Base-by-base conservation (phyloP, 2,329 filamentous ascomycete genomes). In the Colletotrichum godetiae region DNA sequence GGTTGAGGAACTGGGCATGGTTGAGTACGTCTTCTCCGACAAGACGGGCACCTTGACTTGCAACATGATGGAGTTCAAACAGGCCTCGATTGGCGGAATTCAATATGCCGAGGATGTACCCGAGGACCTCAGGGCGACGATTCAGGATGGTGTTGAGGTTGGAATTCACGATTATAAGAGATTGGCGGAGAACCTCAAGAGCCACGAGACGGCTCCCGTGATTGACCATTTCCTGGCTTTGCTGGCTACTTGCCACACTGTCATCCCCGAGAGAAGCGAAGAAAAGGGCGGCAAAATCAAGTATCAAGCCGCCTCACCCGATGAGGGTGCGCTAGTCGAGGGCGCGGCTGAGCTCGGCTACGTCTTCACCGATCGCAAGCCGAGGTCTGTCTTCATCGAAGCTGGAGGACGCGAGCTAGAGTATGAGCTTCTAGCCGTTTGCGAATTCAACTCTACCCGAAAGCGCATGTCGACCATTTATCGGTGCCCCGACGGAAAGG, bases 401-500 rank as follows among this genome's bases (percentile, higher is more conserved):
- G 92, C 93, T 1, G 89, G 90, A 52, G 95, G 93, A 1, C 85
- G 90, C 77, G 89, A 94, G 76, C 87, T 90, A 56, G 93, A 98
- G 81, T 99, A 97, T 81, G 94, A 98, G 81, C 88, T 99, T 52
- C 86, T 99, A 72, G 96, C 96, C 2, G 95, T 99, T n/a, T 98
- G 96, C 82, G 97, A 99, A 82, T 99, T 99, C 88, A 99, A 99
- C 84, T 98, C 97, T 1, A 97, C 95, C 10, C 90, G 97, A 78
- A 99, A 99, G 86, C 90, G 97, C 76, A 99, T 99, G 97, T 98
- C 97, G 8, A 94, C 96, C 27, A 97, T 99, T 77, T 98, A 97
- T 86, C 92, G 97, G 66, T 98, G 96, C 80, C 97, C 97, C 0
- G 96, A 98, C 84, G 97, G 97, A 75, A 98, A 97, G 85, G 93